Base-by-base conservation (phyloP, 805 yeast genomes). In the Ogataea corticis region DNA sequence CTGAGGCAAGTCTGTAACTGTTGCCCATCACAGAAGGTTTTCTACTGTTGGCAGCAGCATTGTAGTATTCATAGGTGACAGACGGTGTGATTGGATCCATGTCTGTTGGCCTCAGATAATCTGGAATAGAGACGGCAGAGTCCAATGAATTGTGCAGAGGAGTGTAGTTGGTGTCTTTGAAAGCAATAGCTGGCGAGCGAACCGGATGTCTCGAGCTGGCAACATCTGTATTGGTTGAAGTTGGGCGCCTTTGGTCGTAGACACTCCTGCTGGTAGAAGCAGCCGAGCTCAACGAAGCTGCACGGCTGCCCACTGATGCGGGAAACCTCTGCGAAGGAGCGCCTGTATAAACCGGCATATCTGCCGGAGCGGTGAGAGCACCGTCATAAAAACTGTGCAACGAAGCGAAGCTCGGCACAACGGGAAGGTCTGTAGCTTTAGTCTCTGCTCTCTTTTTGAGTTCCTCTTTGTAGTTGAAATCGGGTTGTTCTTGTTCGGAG, bases 331-430 rank as follows among this genome's bases (percentile, higher is more conserved):
- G 51, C 11, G 50, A 42, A 3, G 48, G 50, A 9, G 45, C n/a
- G 3, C 49, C 49, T 1, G 46, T 18, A 32, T 40, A 44, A 4
- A 33, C 12, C 6, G 45, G 32, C 15, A 41, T 23, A 4, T 45
- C 50, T 2, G 37, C 30, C 3, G 43, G 29, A 9, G 42, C 41
- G 2, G 46, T 38, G 18, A 50, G 48, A 2, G 56, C 49, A 33
- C 58, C 62, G 37, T 59, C 71, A 58, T 83, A 82, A 48, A 78
- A 75, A 59, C 90, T 81, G 57, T 83, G 90, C 58, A 86, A 67
- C 0, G 91, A 85, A 1, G 92, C 92, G 70, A 84, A 85, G 50
- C 90, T 83, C 33, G 86, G 87, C 49, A 80, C 83, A 13, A 83
- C 69, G 0, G 88, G 88, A 32, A 85, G 16, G 44, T 51, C 40